Conservation (phyloP, 345 rosid species). For the Carallia brachiata region DNA sequence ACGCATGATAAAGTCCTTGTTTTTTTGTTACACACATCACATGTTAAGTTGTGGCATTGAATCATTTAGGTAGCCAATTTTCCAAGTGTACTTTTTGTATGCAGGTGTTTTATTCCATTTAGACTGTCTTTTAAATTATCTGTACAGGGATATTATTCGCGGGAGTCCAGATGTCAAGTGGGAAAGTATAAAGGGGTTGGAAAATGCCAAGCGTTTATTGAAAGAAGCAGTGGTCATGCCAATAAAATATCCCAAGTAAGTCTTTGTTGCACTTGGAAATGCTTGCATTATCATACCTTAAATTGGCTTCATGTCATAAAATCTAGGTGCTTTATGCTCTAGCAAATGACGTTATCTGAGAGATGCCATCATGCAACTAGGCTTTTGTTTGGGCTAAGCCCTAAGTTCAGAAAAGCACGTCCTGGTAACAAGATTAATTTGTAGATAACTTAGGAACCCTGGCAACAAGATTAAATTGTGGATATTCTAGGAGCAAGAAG, state of each 20-base stretch:
- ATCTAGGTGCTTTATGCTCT: background rate
- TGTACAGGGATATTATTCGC: constrained; percentile 81
- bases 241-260: constrained; percentile 93
- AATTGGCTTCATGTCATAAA: no score
- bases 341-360: background rate
- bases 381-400: no score
- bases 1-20: background rate
- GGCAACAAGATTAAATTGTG: background rate
- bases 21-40: background rate
- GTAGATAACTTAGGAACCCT: background rate
- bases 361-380: no score
- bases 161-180: constrained; percentile 92
- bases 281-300: no score
- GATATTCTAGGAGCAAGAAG: background rate
- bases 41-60: constrained; percentile 1
- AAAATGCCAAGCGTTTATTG: constrained; percentile 79
- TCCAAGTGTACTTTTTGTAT: background rate
- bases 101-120: background rate
- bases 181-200: constrained; percentile 93
- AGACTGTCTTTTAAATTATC: background rate
- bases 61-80: background rate
- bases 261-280: constrained; percentile 11
- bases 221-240: constrained; percentile 99
- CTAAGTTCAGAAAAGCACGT: background rate
- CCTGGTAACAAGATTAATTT: background rate